These are phyloP conservation scores for Lupinus albus DNA, from an alignment of 306 rosid species.

Conservation along the genomic window DNA sequence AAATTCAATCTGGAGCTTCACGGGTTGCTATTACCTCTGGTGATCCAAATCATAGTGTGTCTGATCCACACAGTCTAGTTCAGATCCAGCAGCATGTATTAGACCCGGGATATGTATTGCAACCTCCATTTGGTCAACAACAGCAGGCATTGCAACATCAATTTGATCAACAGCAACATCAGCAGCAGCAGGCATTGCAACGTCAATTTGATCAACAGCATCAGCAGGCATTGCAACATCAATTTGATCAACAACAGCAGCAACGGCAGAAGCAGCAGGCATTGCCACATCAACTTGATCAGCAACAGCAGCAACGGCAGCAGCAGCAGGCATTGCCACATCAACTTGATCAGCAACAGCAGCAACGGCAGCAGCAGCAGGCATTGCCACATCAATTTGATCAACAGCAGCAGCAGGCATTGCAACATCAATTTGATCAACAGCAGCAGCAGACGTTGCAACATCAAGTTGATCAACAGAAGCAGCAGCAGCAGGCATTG, in stretches of 20 bases:
- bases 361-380: slow-evolving; percentile 28
- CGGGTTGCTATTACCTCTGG: slow-evolving; percentile 50
- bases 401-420: slow-evolving; percentile 45
- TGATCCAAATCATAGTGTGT: slow-evolving; percentile 52
- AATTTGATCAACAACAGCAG: slow-evolving; percentile 24
- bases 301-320: slow-evolving; percentile 4
- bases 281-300: neutral
- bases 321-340: slow-evolving; percentile 46
- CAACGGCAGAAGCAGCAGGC: slow-evolving; percentile 34
- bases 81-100: slow-evolving; percentile 63
- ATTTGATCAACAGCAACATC: slow-evolving; percentile 40
- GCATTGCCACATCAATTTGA: no score
- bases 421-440: neutral
- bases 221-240: slow-evolving; percentile 40
- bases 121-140: slow-evolving; percentile 1
- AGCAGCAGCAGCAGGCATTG: slow-evolving; percentile 29
- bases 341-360: slow-evolving; percentile 55
- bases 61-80: slow-evolving; percentile 55
- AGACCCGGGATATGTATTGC: slow-evolving; percentile 64
- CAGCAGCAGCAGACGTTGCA: slow-evolving; percentile 17
- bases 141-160: slow-evolving; percentile 54
- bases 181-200: slow-evolving; percentile 28
- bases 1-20: slow-evolving; percentile 48
- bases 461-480: slow-evolving; percentile 32
- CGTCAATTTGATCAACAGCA: slow-evolving; percentile 1